Percentiles rank a stretch among this genome's conserved stretches.
These are phyloP conservation scores for Hirschioporus abietinus DNA, from an alignment of 768 basidiomycete genomes.

Conservation along the genomic window DNA sequence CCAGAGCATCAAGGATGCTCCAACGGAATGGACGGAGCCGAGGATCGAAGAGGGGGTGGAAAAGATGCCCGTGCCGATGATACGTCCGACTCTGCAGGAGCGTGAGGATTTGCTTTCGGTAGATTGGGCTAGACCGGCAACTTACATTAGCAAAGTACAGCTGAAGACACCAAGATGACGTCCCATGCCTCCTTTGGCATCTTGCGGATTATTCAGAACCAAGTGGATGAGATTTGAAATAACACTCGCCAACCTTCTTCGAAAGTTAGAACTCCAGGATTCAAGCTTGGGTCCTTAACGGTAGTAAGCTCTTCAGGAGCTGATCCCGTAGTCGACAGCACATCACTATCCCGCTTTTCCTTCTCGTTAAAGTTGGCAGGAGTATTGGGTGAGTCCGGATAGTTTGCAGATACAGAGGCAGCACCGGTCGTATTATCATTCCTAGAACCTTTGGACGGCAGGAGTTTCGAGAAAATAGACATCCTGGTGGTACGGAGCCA, in stretches of 20 bases:
- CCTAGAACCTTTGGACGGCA: background rate
- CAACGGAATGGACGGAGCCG: constrained; percentile 48
- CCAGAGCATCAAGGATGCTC: constrained; percentile 60
- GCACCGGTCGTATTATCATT: background rate
- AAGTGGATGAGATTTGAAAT: background rate
- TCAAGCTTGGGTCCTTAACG: constrained; percentile 19
- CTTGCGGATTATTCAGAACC: constrained; percentile 21
- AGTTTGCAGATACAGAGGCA: background rate
- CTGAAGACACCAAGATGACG: constrained; percentile 52
- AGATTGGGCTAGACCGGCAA: background rate
- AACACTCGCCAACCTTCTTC: constrained; percentile 37
- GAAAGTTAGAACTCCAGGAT: constrained; percentile 41
- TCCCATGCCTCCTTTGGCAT: constrained; percentile 50
- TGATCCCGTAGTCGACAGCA: background rate
- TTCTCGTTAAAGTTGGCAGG: background rate
- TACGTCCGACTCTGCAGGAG: constrained; percentile 38
- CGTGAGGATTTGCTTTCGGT: background rate
- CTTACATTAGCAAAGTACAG: constrained; percentile 50
- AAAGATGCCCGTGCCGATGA: constrained; percentile 64
- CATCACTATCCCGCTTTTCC: background rate
- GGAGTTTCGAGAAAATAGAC: background rate
- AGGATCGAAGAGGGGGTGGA: constrained; percentile 58
- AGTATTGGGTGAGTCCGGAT: background rate
- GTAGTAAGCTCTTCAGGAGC: constrained; percentile 6
- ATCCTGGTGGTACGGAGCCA: background rate